These are phyloP conservation scores for Funneliformis caledonium DNA, from an alignment of 371 early-diverging fungal genomes.

Conservation along the genomic window DNA sequence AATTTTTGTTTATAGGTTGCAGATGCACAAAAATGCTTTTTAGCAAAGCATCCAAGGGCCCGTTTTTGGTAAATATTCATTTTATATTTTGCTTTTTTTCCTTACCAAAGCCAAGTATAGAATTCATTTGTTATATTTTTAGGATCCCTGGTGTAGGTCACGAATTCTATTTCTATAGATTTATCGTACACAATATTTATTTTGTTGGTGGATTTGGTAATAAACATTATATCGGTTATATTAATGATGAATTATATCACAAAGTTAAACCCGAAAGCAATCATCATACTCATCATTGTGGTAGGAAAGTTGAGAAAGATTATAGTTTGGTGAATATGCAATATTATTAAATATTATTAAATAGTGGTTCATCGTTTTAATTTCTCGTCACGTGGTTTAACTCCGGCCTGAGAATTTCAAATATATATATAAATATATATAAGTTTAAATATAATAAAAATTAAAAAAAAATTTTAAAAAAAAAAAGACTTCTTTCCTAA, in stretches of 20 bases:
- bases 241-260: slow-evolving; percentile 48
- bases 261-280: background rate
- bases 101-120: background rate
- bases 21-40: background rate
- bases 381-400: too few relatives aligned
- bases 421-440: too few relatives aligned
- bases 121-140: background rate
- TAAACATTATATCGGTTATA: slow-evolving; percentile 54
- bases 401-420: too few relatives aligned
- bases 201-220: slow-evolving; percentile 63
- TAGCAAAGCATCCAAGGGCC: slow-evolving; percentile 54
- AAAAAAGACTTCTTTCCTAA: too few relatives aligned
- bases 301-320: background rate
- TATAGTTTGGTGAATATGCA: background rate
- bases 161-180: slow-evolving; percentile 58
- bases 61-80: slow-evolving; percentile 44
- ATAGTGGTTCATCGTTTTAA: too few relatives aligned
- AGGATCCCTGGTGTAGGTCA: slow-evolving; percentile 51
- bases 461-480: too few relatives aligned
- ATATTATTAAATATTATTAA: background rate
- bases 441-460: too few relatives aligned
- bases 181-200: slow-evolving; percentile 56
- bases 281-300: background rate
- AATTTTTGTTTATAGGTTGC: background rate
- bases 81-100: background rate